Base-by-base conservation (phyloP, 805 yeast species). In the Teunomyces stri region DNA sequence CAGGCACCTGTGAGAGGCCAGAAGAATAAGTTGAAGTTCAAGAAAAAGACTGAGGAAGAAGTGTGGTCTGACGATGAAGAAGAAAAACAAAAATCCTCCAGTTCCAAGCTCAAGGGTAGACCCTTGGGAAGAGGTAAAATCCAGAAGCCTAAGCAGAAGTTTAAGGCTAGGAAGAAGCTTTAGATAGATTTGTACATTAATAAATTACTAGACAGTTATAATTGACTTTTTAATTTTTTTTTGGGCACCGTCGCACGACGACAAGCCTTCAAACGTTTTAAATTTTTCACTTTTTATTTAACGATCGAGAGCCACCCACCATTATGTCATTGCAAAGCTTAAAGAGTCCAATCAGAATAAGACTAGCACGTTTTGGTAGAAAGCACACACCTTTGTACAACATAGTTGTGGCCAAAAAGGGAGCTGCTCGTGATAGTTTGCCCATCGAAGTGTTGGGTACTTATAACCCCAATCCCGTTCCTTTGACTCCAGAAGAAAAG, bases 381-480 rank as follows among this genome's bases (percentile, higher is more conserved):
- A 84, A 78, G 57, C 85, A 85, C 65, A 84, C 81, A 51, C 99
- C 99, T 0, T 74, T 87, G 3, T 94, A 89, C 73, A 94, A 94
- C 68, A 90, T 94, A 45, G 97, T 92, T 11, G 97, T 92, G 11
- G 81, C 96, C 4, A 82, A 85, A 53, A 79, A 82, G 46, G 72
- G 76, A 49, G 76, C 83, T n/a, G 94, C 89, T n/a, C 77, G 96
- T 56, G 90, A 89, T 65, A 82, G 82, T 46, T 79, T 87, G 55
- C 99, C 99, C 10, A 84, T 94, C 40, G 99, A 94, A 68, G 99
- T 94, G 9, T 69, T 94, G 52, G 99, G 99, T 27, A 89, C 97
- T 1, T 94, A 89, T 64, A 83, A 89, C 60, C 97, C 99, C 29
- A 72, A 79, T 20, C 87, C 97, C 3, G 75, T 77, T 44, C 87